Base-by-base conservation (phyloP, 192 early-diverging fungal genomes). In the Coemansia sp. region DNA sequence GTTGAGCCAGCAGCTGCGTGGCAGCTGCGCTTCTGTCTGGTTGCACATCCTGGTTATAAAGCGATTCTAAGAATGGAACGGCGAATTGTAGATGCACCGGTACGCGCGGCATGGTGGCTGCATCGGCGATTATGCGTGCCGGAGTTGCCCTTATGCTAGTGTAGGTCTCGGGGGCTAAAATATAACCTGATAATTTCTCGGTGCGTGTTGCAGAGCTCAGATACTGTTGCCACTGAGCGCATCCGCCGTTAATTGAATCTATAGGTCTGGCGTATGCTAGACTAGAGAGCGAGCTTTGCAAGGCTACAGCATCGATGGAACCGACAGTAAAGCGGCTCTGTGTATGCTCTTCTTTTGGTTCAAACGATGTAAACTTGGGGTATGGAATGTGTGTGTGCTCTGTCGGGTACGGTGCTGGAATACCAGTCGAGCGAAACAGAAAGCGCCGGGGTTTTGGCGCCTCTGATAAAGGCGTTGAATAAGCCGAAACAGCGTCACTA, bases 351-450 rank as follows among this genome's bases (percentile, higher is more conserved):
- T 0, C 25, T 11, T 21, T 37, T 5, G 55, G 47, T 2, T 13
- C 21, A 50, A 62, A 73, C 9, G 53, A 14, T 3, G 9, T 25
- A 43, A 57, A 57, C 14, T n/a, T 8, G 4, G 74, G 74, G 18
- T 19, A 34, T 14, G 74, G 74, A 10, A 67, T 46, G 42, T 78
- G 74, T 39, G 61, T 42, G 40, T 52, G 13, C 5, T 56, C 68
- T 3, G 42, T 42, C 25, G 74, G 74, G 24, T 67, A 67, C 4
- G 74, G 74, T 13, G 64, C 68, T 25, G 67, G 64, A 3, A 61
- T 56, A 22, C 61, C 61, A 11, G 38, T 25, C 19, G 61, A 10
- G 22, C 68, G 64, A 25, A 66, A 55, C 25, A 51, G 27, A 9
- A 55, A 45, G 9, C 61, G 61, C 22, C 45, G 58, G 2, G 21